A percentile compares a stretch with the other conserved stretches of the same genome.
Conservation (phyloP, 192 early-diverging fungal species). For the Geosiphon pyriformis region DNA sequence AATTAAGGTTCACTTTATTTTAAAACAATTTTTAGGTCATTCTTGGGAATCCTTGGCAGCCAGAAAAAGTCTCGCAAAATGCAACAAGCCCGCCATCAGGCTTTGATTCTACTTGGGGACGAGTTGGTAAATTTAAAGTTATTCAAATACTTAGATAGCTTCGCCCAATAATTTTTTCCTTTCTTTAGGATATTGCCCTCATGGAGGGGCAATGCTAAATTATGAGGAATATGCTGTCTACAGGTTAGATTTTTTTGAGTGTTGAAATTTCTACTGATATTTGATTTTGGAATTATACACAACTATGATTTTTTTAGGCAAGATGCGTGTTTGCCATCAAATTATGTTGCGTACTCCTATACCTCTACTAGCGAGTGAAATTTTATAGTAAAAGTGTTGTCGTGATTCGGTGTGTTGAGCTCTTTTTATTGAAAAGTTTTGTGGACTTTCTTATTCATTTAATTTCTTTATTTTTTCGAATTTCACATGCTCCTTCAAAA, state of each 20-base stretch:
- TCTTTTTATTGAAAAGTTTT: too few species aligned
- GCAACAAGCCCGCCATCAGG: background rate
- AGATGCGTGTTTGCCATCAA: constrained; percentile 8
- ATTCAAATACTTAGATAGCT: too few species aligned
- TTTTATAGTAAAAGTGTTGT: too few species aligned
- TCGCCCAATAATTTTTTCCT: background rate
- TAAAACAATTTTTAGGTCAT: constrained; percentile 3
- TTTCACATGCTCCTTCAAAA: too few species aligned
- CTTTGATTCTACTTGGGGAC: constrained; percentile 12
- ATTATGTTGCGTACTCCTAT: constrained; percentile 11
- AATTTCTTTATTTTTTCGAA: too few species aligned
- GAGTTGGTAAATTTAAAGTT: constrained; percentile 8
- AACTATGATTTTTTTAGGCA: background rate
- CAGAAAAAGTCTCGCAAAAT: constrained; percentile 3
- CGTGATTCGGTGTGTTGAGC: too few species aligned
- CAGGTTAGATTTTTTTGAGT: background rate
- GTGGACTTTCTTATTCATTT: too few species aligned
- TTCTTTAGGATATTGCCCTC: constrained; percentile 4
- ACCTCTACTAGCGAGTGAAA: constrained; percentile 5
- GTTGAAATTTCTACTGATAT: background rate
- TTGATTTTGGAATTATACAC: background rate
- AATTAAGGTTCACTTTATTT: background rate
- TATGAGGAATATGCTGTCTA: constrained; percentile 21
- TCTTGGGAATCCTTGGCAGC: constrained; percentile 2
- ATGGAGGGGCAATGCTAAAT: background rate